Conservation (phyloP, 257 asterid species). For the Linderniella brevidens region DNA sequence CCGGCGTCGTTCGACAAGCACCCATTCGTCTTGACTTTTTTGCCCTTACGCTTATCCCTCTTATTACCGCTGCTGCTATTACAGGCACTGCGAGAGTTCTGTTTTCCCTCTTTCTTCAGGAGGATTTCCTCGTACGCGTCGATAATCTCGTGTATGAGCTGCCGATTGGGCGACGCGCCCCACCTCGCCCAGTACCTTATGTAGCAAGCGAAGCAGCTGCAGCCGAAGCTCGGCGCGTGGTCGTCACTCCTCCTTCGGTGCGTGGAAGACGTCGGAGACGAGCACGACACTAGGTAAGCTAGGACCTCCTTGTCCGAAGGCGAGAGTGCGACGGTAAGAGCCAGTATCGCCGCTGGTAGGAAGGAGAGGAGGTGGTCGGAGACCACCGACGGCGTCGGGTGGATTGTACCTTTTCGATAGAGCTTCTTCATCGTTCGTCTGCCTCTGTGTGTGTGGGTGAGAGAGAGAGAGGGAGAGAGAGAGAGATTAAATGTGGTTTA, state of each 20-base stretch:
- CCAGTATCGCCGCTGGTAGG: slow-evolving; percentile 41
- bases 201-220: slow-evolving; percentile 65
- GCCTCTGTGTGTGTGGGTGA: no score
- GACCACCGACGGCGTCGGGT: slow-evolving; percentile 44
- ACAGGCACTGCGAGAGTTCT: slow-evolving; percentile 6
- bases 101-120: slow-evolving; percentile 19
- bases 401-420: slow-evolving; percentile 41
- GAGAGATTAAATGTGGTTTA: slow-evolving; percentile 10
- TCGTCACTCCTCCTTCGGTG: slow-evolving; percentile 21
- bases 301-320: slow-evolving; percentile 38
- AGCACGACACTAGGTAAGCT: slow-evolving; percentile 53
- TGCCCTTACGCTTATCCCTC: slow-evolving; percentile 31
- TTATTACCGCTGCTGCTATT: neutral
- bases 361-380: slow-evolving; percentile 56
- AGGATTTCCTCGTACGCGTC: slow-evolving; percentile 54
- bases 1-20: slow-evolving; percentile 13
- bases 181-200: slow-evolving; percentile 59
- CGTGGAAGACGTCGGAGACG: slow-evolving; percentile 14
- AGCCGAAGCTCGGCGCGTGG: slow-evolving; percentile 40
- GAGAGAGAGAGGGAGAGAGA: slow-evolving; percentile 5
- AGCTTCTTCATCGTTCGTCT: slow-evolving; percentile 37
- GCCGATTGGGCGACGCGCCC: slow-evolving; percentile 62
- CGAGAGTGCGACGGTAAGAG: slow-evolving; percentile 35
- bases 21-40: slow-evolving; percentile 15
- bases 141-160: slow-evolving; percentile 47